Conservation (phyloP, 2,329 filamentous ascomycete genomes). For the Aspergillus hortae region DNA sequence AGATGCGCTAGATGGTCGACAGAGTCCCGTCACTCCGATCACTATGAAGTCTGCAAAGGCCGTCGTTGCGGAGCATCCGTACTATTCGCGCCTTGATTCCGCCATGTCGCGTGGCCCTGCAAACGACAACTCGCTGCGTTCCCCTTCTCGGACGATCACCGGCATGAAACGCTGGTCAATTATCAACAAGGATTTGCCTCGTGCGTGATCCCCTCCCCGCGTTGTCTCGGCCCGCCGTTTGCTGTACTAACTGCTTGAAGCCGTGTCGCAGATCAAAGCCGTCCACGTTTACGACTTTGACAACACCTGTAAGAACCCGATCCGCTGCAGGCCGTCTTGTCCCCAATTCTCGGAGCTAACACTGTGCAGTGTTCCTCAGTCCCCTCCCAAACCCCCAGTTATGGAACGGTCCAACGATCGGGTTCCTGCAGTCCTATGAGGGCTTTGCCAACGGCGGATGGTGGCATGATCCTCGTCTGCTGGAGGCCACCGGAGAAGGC, state of each 20-base stretch:
- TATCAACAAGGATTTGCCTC: slow-evolving; percentile 66
- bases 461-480: slow-evolving; percentile 92
- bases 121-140: slow-evolving; percentile 25
- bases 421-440: slow-evolving; percentile 71
- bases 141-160: slow-evolving; percentile 58
- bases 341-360: slow-evolving; percentile 12
- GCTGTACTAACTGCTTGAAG: slow-evolving; percentile 28
- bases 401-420: slow-evolving; percentile 77
- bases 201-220: slow-evolving; percentile 35
- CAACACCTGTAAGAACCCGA: slow-evolving; percentile 68
- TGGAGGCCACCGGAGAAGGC: slow-evolving; percentile 81
- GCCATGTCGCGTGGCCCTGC: slow-evolving; percentile 24
- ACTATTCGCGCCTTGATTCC: slow-evolving; percentile 14
- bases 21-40: background rate
- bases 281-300: slow-evolving; percentile 98
- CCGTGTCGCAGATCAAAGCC: slow-evolving; percentile 65
- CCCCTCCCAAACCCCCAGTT: slow-evolving; percentile 84
- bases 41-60: slow-evolving; percentile 35
- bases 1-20: slow-evolving; percentile 6
- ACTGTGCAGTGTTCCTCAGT: slow-evolving; percentile 72
- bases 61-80: slow-evolving; percentile 29
- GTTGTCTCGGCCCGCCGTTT: background rate
- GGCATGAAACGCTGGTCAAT: slow-evolving; percentile 82
- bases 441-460: slow-evolving; percentile 80
- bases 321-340: background rate